Percentiles rank a stretch among this genome's conserved stretches.
Conservation (phyloP, 2,329 filamentous ascomycete species). For the Ascochyta viciae-villosae region DNA sequence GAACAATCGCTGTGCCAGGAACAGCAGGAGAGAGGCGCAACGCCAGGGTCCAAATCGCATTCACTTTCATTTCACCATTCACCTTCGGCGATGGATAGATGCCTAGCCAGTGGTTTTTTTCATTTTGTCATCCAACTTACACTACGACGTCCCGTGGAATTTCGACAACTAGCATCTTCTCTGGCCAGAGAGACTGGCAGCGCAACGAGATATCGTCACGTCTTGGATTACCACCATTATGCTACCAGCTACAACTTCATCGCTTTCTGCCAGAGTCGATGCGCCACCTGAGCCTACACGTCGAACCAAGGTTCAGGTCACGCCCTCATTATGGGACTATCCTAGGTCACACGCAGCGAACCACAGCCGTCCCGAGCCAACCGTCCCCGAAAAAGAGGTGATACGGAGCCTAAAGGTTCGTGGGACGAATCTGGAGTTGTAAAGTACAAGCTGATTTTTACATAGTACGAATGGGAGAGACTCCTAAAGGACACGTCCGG, state of each 20-base stretch:
- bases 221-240: neutral
- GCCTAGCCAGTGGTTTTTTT: neutral
- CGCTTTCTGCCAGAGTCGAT: neutral
- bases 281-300: neutral
- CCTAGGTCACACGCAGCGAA: constrained; percentile 21
- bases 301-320: neutral
- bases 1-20: neutral
- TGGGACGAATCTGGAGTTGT: too few species aligned
- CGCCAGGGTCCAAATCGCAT: neutral
- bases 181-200: neutral
- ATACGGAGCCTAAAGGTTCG: constrained; percentile 17
- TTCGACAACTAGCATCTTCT: neutral
- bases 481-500: neutral
- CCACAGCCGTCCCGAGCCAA: constrained; percentile 15
- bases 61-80: neutral
- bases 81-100: neutral
- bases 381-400: constrained; percentile 16
- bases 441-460: neutral
- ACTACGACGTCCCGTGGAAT: neutral
- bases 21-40: neutral
- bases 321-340: constrained; percentile 8
- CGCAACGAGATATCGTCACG: neutral
- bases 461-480: constrained; percentile 11
- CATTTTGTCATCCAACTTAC: neutral
- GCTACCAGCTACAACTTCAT: neutral